Percentiles rank a stretch among this genome's conserved stretches.
These are phyloP conservation scores for Cornus florida DNA, from an alignment of 148 eudicot genomes.

Conservation along the genomic window DNA sequence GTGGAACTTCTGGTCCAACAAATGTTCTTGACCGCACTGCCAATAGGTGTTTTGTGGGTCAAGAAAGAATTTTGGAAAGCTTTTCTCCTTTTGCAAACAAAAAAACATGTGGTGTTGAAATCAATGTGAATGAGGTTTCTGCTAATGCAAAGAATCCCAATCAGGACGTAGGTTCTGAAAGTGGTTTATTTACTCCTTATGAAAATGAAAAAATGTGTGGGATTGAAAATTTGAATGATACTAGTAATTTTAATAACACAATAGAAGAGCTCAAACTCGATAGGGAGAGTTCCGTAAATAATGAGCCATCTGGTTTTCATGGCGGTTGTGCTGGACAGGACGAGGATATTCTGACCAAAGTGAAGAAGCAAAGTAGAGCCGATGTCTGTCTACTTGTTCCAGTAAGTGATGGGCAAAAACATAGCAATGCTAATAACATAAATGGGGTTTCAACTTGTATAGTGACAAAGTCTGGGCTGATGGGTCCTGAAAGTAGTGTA, in stretches of 20 bases:
- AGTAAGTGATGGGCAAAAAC: conserved; percentile 14
- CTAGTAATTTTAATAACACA: conserved; percentile 9
- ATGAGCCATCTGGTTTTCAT: conserved; percentile 27
- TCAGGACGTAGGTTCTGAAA: conserved; percentile 26
- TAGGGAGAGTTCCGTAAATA: conserved; percentile 16
- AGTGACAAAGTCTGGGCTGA: too few relatives aligned
- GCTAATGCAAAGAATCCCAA: conserved; percentile 6
- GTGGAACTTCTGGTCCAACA: conserved; percentile 25
- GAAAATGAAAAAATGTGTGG: conserved; percentile 21
- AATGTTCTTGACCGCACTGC: conserved; percentile 16
- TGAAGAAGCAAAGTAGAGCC: conserved; percentile 25
- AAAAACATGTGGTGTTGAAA: conserved; percentile 20
- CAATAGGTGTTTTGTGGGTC: conserved; percentile 18
- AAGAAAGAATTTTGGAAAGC: conserved; percentile 23
- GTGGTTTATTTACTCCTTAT: conserved; percentile 24
- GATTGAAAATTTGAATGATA: conserved; percentile 20
- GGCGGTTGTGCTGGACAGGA: conserved; percentile 26
- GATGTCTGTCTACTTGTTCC: conserved; percentile 25
- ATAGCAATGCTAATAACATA: conserved; percentile 11
- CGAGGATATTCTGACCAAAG: conserved; percentile 23
- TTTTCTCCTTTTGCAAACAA: conserved; percentile 22
- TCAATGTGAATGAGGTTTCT: conserved; percentile 16
- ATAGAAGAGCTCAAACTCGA: conserved; percentile 24
- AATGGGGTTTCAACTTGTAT: conserved; percentile 15
- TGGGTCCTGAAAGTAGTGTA: conserved; percentile 22